These are phyloP conservation scores for Nemania sp. DNA, from an alignment of 2,329 filamentous ascomycete genomes.

Conservation along the genomic window DNA sequence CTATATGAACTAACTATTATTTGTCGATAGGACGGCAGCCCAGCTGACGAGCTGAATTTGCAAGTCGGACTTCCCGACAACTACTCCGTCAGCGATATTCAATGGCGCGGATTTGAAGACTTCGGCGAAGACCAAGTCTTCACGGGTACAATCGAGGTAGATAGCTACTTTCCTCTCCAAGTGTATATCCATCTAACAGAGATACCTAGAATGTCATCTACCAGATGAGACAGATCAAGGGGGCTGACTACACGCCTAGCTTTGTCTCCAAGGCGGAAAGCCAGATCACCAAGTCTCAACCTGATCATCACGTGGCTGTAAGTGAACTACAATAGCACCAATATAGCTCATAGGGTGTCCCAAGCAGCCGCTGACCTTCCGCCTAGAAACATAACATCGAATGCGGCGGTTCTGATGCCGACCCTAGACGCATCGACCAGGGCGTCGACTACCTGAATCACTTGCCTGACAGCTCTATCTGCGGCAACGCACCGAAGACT, in stretches of 20 bases:
- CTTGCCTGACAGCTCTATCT: background rate
- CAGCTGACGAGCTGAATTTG: background rate
- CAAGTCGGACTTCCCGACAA: background rate
- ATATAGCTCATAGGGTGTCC: background rate
- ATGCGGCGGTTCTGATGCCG: background rate
- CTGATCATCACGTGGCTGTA: background rate
- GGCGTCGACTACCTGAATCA: slow-evolving; percentile 15
- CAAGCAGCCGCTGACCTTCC: background rate
- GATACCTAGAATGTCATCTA: slow-evolving; percentile 9
- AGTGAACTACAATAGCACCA: background rate
- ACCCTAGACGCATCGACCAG: background rate
- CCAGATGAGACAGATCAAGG: slow-evolving; percentile 32
- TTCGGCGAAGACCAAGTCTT: slow-evolving; percentile 25
- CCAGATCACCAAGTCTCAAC: background rate
- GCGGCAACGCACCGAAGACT: background rate
- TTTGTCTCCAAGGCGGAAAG: slow-evolving; percentile 13
- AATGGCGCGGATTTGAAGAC: slow-evolving; percentile 28
- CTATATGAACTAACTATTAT: background rate
- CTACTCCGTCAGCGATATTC: slow-evolving; percentile 15
- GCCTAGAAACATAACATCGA: background rate
- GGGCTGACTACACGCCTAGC: slow-evolving; percentile 14
- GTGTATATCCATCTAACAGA: background rate
- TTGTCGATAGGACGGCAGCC: background rate
- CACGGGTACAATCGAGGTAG: slow-evolving; percentile 28
- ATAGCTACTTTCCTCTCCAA: background rate